Evolutionary conservation across 192 early-diverging fungal species (phyloP), one percentile per base, ranked within the genome.

Genomic region (Rhizoclosmatium globosum): DNA sequence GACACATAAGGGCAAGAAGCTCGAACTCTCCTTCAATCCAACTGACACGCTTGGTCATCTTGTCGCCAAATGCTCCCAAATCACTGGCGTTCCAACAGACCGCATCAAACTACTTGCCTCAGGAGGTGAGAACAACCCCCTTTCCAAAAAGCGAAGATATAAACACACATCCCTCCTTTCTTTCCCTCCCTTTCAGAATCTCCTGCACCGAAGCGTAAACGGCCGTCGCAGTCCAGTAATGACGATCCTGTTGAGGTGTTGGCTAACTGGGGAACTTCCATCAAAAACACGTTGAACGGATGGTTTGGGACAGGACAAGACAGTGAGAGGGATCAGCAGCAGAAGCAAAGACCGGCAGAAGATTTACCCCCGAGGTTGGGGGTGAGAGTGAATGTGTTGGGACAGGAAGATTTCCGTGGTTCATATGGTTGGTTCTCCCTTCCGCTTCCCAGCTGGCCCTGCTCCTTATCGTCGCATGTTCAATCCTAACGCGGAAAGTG

Each of bases 81-180:
- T 89, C 38, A 94, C 94, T 0, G 90, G 92, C 39, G 92, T 98
- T 13, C 95, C 95, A 7, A 85, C 88, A 3, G 91, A 90, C 62
- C 88, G 87, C 39, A 91, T 96, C 85, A 94, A 92, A 70, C 81
- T 98, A 23, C 79, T 90, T 42, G 86, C 90, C 42, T 90, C 90
- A 57, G 94, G 93, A 74, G 94, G 94, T 94, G 90, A 78, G 84
- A 82, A 58, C 46, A 11, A 15, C 42, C 43, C 31, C 19, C 38
- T 21, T 17, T 7, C 53, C 71, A 15, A 42, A 71, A 19, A 17
- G 23, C 44, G 17, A 39, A 39, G 19, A 3, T 42, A 15, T 73
- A 7, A 11, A 9, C 62, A 13, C 47, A 43, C 39, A n/a, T 38
- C 45, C 7, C 45, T 38, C 7, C 68, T 31, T 44, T 53, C 77